Conservation (phyloP, 805 yeast species). For the Nakazawaea ishiwadae region DNA sequence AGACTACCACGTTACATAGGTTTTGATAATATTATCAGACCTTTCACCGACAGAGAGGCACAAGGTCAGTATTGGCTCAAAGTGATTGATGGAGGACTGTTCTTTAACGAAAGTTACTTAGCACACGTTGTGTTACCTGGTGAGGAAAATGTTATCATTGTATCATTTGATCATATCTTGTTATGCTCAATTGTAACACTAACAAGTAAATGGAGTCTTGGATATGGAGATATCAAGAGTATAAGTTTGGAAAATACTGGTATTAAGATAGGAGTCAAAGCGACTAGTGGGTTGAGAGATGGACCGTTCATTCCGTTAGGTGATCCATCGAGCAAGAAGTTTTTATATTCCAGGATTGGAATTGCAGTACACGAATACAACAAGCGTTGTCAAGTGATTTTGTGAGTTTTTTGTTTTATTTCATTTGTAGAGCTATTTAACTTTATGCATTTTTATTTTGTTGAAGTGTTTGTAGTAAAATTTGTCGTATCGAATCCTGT, state of each 20-base stretch:
- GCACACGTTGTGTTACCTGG: conserved; percentile 86
- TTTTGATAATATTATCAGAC: conserved; percentile 66
- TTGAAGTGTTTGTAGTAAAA: neutral
- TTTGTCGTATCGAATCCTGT: conserved; percentile 25
- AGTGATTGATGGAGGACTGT: conserved; percentile 75
- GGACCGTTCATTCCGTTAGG: conserved; percentile 75
- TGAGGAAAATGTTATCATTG: conserved; percentile 68
- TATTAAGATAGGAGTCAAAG: conserved; percentile 55
- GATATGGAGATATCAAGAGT: conserved; percentile 59
- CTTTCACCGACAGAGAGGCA: conserved; percentile 76
- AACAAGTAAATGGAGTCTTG: conserved; percentile 67
- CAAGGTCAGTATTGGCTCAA: conserved; percentile 95
- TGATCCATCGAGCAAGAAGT: conserved; percentile 56
- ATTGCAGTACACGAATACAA: conserved; percentile 81
- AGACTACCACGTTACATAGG: conserved; percentile 78
- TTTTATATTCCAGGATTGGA: conserved; percentile 67
- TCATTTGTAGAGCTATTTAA: neutral
- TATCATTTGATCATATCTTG: conserved; percentile 67
- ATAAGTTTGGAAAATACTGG: conserved; percentile 80
- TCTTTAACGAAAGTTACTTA: conserved; percentile 65
- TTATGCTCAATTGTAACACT: conserved; percentile 59
- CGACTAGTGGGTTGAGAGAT: conserved; percentile 11
- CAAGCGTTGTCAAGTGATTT: conserved; percentile 53
- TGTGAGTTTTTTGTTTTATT: conserved; percentile 13
- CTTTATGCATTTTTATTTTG: neutral